Conservation (phyloP, 2,329 filamentous ascomycete species). For the Chrysoporthe deuterocubensis region DNA sequence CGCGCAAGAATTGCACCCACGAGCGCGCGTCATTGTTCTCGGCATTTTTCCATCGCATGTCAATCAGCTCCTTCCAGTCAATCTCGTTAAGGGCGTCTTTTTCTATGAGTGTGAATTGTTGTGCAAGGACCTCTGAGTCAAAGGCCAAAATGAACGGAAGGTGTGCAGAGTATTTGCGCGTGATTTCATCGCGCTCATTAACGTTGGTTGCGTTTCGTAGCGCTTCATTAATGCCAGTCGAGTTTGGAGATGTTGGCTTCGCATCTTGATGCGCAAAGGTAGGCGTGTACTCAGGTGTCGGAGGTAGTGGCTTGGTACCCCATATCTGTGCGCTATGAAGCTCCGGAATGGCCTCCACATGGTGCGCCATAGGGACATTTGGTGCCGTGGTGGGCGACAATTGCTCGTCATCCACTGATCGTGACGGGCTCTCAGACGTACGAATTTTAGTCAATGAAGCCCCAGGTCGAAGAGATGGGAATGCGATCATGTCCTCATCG, state of each 20-base stretch:
- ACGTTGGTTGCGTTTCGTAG: slow-evolving; percentile 42
- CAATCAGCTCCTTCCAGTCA: slow-evolving; percentile 85
- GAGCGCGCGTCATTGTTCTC: slow-evolving; percentile 68
- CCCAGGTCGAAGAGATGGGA: slow-evolving; percentile 35
- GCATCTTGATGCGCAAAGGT: slow-evolving; percentile 44
- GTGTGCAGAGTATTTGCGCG: slow-evolving; percentile 58
- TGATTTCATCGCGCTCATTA: slow-evolving; percentile 34
- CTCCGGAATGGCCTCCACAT: slow-evolving; percentile 42
- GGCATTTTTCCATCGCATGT: slow-evolving; percentile 79
- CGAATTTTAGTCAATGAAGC: slow-evolving; percentile 16
- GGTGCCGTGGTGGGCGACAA: slow-evolving; percentile 54
- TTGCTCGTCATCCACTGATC: slow-evolving; percentile 35
- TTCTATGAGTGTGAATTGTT: slow-evolving; percentile 84
- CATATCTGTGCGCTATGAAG: slow-evolving; percentile 48
- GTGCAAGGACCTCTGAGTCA: slow-evolving; percentile 76
- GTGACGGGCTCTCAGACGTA: slow-evolving; percentile 33
- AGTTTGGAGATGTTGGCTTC: slow-evolving; percentile 37
- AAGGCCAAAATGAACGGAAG: slow-evolving; percentile 82
- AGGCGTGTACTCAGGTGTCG: slow-evolving; percentile 56
- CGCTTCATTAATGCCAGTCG: slow-evolving; percentile 42
- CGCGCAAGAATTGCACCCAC: slow-evolving; percentile 81
- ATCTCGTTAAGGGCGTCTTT: slow-evolving; percentile 86
- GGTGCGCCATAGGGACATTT: slow-evolving; percentile 46
- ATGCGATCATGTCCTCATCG: slow-evolving; percentile 35
- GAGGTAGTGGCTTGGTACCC: slow-evolving; percentile 50